Evolutionary conservation across 495 filamentous ascomycete species (phyloP), one percentile per base, ranked within the genome.

Genomic region (Talaromyces nanjingensis): DNA sequence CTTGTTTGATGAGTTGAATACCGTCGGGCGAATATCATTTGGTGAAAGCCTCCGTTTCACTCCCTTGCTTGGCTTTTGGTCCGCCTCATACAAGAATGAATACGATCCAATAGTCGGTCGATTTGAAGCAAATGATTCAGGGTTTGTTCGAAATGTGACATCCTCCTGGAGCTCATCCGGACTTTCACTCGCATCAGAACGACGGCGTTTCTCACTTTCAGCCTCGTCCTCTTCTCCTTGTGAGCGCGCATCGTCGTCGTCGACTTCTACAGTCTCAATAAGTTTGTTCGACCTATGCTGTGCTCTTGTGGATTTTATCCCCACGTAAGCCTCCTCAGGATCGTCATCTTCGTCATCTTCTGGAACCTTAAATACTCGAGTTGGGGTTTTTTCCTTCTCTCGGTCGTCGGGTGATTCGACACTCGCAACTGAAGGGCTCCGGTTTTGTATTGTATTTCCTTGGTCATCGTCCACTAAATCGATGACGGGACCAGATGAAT

Each of bases 121-220:
- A 59, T n/a, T 58, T 25, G 58, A 54, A 37, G 33, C 20, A 7
- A 71, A 57, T 25, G 53, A 34, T 20, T 55, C 68, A 1, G 69
- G 71, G n/a, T 67, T 27, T 45, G 69, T 68, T 6, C 60, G 54
- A 54, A 75, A 74, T 0, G 75, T 77, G 45, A 69, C 72, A 11
- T 70, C 77, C 5, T 73, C 75, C 55, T 81, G 79, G 1, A 82
- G 63, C 62, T 79, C 79, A 69, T 82, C 80, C 2, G 76, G 67
- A 57, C 79, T 81, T 42, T 79, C 76, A 18, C 71, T 72, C 8
- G 64, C 49, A 24, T 70, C 66, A 5, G 60, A 67, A 18, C 8
- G 14, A 16, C 61, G 64, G 12, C 52, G 66, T 18, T 45, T 53
- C 6, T 39, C 63, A 6, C 20, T 55, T 14, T 5, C 9, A 55